Conservation (phyloP, 352 stramenopile genomes). For the Phytopythium boreale region DNA sequence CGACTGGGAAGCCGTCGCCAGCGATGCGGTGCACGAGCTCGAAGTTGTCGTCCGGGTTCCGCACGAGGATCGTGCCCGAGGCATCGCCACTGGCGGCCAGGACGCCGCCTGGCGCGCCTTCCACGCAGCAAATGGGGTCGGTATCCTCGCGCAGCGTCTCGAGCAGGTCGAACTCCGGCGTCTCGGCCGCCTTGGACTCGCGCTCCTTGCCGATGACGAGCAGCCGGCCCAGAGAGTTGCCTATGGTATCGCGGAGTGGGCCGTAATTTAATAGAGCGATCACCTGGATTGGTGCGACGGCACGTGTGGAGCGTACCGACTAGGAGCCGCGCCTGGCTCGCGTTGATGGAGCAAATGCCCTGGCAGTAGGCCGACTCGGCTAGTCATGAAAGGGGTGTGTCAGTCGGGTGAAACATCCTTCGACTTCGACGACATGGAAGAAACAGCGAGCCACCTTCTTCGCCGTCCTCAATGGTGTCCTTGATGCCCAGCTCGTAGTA, state of each 20-base stretch:
- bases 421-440: not conserved
- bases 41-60: slow-evolving; percentile 47
- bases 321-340: slow-evolving; percentile 39
- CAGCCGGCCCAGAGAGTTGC: slow-evolving; percentile 54
- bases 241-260: slow-evolving; percentile 11
- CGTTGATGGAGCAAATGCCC: slow-evolving; percentile 56
- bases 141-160: slow-evolving; percentile 56
- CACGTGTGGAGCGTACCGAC: slow-evolving; percentile 28
- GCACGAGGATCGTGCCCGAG: slow-evolving; percentile 53
- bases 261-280: not conserved
- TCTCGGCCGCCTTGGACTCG: slow-evolving; percentile 36
- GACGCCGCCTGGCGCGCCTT: slow-evolving; percentile 31
- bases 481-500: slow-evolving; percentile 60
- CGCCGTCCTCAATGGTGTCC: slow-evolving; percentile 32
- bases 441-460: slow-evolving; percentile 32
- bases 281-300: too few relatives aligned
- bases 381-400: slow-evolving; percentile 6
- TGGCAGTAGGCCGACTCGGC: slow-evolving; percentile 51
- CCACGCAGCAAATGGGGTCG: slow-evolving; percentile 55
- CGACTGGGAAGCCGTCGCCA: slow-evolving; percentile 40
- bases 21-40: slow-evolving; percentile 60
- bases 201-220: slow-evolving; percentile 57
- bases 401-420: not conserved
- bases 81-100: slow-evolving; percentile 60
- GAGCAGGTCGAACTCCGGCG: slow-evolving; percentile 56